Evolutionary conservation across 2,329 filamentous ascomycete species (phyloP).

Genomic region (Myriosclerotinia curreyana): DNA sequence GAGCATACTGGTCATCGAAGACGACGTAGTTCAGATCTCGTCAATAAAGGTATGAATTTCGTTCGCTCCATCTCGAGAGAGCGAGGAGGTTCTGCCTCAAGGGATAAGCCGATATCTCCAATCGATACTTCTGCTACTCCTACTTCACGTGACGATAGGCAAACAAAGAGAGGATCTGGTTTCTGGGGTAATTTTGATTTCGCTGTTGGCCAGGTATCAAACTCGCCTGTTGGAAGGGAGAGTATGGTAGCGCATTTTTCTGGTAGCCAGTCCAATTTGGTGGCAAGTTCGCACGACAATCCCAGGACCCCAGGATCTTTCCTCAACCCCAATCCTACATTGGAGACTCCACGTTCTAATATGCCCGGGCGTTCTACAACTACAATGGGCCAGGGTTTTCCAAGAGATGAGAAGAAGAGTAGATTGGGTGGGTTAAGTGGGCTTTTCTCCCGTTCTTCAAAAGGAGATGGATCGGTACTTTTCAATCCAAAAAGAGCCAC

Average conservation of each 20-base stretch:
- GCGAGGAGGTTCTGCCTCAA: conserved; percentile 28
- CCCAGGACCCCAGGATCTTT: neutral
- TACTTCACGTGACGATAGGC: conserved; percentile 33
- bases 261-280: conserved; percentile 35
- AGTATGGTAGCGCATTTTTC: conserved; percentile 36
- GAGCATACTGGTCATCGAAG: conserved; percentile 18
- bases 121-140: neutral
- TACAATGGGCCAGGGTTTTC: conserved; percentile 6
- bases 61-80: conserved; percentile 35
- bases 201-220: conserved; percentile 1
- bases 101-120: neutral
- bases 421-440: conserved; percentile 13
- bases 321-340: neutral
- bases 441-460: conserved; percentile 10
- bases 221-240: conserved; percentile 29
- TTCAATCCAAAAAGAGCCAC: conserved; percentile 19
- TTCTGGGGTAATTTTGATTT: conserved; percentile 36
- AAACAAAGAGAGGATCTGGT: conserved; percentile 43
- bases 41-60: conserved; percentile 52
- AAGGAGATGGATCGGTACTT: conserved; percentile 7
- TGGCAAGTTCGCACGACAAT: neutral
- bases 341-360: neutral
- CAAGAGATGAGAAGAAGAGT: conserved; percentile 12
- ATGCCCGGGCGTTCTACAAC: neutral
- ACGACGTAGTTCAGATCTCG: conserved; percentile 45